These are phyloP conservation scores for Globisporangium apiculatum DNA, from an alignment of 352 stramenopile species.

Conservation along the genomic window DNA sequence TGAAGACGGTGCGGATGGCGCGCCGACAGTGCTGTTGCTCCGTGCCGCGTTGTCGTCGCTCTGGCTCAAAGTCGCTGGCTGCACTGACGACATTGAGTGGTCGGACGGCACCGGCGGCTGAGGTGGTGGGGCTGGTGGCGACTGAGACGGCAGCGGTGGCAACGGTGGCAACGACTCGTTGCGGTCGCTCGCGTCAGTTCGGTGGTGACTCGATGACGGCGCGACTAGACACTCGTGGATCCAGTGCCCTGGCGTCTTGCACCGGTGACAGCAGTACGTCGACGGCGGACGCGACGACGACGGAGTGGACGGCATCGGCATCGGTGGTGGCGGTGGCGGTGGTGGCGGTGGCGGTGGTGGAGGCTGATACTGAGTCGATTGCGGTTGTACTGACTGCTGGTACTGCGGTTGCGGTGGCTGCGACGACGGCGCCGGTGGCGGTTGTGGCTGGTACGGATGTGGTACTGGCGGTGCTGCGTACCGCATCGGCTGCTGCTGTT, in stretches of 20 bases:
- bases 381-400: conserved; percentile 12
- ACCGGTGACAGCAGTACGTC: conserved; percentile 77
- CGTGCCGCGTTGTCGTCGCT: no score
- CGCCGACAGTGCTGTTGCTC: no score
- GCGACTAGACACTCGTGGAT: conserved; percentile 59
- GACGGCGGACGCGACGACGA: conserved; percentile 19
- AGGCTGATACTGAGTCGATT: conserved; percentile 16
- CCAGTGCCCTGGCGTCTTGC: conserved; percentile 68
- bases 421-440: neutral
- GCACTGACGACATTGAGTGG: no score
- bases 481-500: conserved; percentile 4
- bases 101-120: no score
- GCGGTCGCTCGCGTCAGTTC: no score
- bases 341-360: no score
- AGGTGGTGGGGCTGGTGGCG: conserved; percentile 1
- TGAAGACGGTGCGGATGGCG: no score
- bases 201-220: conserved; percentile 4
- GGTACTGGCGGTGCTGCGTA: conserved; percentile 4
- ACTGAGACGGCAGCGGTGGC: no score
- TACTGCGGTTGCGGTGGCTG: conserved; percentile 6
- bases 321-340: neutral
- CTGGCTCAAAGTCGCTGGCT: no score
- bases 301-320: conserved; percentile 20
- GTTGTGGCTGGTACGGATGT: neutral
- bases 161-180: no score